Base-by-base conservation (phyloP, 768 basidiomycete genomes). In the Termitomyces sp. region DNA sequence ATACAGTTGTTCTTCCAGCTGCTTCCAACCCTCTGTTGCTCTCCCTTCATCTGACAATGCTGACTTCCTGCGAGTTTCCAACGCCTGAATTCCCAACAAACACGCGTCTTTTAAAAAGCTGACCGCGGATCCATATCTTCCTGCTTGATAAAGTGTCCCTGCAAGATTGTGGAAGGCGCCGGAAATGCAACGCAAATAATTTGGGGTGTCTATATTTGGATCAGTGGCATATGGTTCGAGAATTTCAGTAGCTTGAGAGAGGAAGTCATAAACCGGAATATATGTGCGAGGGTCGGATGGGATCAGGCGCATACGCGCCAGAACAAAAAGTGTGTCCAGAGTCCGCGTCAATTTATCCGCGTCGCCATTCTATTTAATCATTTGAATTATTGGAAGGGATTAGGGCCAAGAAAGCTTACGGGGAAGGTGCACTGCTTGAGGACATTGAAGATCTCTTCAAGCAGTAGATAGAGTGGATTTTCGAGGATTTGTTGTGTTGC, bases 151-250 rank as follows among this genome's bases (percentile, higher is more conserved):
- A 13, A 94, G 67, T n/a, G 76, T 74, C 2, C 84, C 86, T 2
- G 83, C 88, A 1, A 88, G 63, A 64, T 88, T 86, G 61, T 91
- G 82, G 61, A 85, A 84, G 2, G 84, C 84, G 5, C 86, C 88
- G 6, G 88, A 88, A 9, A 88, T 71, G 62, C 88, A 91, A 16
- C 90, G 84, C 3, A 79, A 64, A 59, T 81, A 84, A 53, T 88
- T 87, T 0, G 84, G 76, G 4, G 75, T 62, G 29, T 75, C 71
- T 1, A 74, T 58, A 22, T 51, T n/a, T 4, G 53, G 29, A 12
- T 56, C 55, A 22, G 51, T 31, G 58, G 64, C 44, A 34, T 69
- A 62, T 4, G 60, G 57, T 16, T 71, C 67, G 32, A 79, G 64
- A 20, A 79, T 68, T 16, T 64, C 51, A 3, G 69, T 58, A 0